A percentile compares a stretch with the other conserved stretches of the same genome.
Evolutionary conservation across 495 filamentous ascomycete genomes (phyloP).

Genomic region (Letharia columbiana): DNA sequence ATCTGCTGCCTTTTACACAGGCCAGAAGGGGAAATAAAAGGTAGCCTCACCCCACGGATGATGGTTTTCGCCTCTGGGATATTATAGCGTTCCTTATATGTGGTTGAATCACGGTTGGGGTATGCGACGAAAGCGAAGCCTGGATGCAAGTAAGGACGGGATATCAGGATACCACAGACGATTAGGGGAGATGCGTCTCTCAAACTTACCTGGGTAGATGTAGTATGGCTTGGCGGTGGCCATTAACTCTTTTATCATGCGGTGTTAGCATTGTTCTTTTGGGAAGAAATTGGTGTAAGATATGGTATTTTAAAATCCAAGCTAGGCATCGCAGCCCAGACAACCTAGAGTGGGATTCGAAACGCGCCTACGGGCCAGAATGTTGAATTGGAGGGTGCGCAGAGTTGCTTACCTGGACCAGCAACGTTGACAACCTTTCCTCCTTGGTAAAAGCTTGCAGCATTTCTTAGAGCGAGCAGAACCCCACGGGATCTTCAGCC

Average conservation of each 20-base stretch:
- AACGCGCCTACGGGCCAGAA: not conserved
- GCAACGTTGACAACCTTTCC: conserved; percentile 58
- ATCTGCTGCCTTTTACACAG: not conserved
- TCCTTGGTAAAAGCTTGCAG: conserved; percentile 74
- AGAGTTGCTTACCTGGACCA: conserved; percentile 27
- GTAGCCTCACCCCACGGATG: conserved; percentile 50
- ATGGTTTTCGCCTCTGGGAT: conserved; percentile 38
- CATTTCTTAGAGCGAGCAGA: conserved; percentile 74
- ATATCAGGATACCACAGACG: too few relatives aligned
- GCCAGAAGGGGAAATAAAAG: not conserved
- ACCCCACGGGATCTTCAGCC: conserved; percentile 74
- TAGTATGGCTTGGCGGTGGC: too few relatives aligned
- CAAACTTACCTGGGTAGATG: too few relatives aligned
- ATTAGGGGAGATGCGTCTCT: too few relatives aligned
- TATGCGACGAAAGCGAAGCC: conserved; percentile 88
- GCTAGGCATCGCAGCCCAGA: not conserved
- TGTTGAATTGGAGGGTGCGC: not conserved
- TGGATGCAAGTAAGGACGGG: conserved; percentile 30
- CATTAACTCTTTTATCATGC: not conserved
- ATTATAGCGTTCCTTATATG: conserved; percentile 78
- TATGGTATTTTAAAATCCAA: not conserved
- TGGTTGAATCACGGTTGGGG: conserved; percentile 82
- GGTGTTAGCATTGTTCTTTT: not conserved
- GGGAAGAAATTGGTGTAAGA: not conserved
- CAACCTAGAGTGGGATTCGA: not conserved